Conservation (phyloP, 23 red algal species). For the Chondrus crispus region DNA sequence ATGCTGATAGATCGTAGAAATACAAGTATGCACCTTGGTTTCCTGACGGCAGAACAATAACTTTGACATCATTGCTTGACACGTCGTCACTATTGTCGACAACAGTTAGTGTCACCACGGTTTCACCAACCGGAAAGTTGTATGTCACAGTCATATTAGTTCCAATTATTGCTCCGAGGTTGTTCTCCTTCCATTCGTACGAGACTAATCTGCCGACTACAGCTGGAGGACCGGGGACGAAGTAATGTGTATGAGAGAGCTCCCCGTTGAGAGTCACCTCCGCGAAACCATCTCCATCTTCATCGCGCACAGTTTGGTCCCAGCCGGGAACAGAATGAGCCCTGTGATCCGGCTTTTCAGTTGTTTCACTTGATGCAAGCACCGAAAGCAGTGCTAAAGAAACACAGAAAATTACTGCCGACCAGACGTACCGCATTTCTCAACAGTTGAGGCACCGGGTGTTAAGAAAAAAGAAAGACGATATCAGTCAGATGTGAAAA, state of each 20-base stretch:
- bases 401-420: too few relatives aligned
- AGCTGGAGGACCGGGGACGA: conserved; percentile 44
- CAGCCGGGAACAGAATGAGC: conserved; percentile 54
- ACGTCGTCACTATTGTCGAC: conserved; percentile 42
- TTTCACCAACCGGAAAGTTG: conserved; percentile 49
- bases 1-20: conserved; percentile 37
- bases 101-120: conserved; percentile 49
- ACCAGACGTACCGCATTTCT: too few relatives aligned
- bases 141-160: not conserved
- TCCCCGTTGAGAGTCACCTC: conserved; percentile 38
- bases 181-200: conserved; percentile 39
- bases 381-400: too few relatives aligned
- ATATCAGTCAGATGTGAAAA: too few relatives aligned
- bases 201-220: conserved; percentile 35
- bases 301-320: conserved; percentile 46
- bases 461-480: too few relatives aligned
- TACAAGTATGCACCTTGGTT: conserved; percentile 44
- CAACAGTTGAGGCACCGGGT: too few relatives aligned
- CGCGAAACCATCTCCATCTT: conserved; percentile 42
- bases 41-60: conserved; percentile 40
- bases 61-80: not conserved
- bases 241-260: conserved; percentile 66
- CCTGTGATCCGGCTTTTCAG: conserved; percentile 20
- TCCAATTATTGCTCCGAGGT: conserved; percentile 11
- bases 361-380: not conserved